Base-by-base conservation (phyloP, 2,329 filamentous ascomycete species). In the Sclerotinia glacialis region DNA sequence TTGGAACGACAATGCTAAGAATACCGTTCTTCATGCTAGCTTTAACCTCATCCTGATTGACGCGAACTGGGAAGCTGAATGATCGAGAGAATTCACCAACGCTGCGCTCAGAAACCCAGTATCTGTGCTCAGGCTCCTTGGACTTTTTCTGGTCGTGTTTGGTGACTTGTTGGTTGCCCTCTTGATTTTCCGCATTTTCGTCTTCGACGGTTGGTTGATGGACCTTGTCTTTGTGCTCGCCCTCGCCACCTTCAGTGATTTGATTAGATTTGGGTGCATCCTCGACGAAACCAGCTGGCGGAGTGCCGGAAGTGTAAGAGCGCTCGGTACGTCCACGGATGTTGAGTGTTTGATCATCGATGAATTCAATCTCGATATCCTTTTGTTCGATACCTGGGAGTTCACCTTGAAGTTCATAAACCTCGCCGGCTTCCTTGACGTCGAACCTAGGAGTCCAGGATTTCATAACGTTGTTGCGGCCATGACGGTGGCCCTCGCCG, bases 361-460 rank as follows among this genome's bases (percentile, higher is more conserved):
- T 88, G 82, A 93, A 94, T 75, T 94, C 90, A 75, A 94, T 90
- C 76, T 84, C 81, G 74, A 95, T 81, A 74, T 93, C 82, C 72
- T 91, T 86, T 79, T 91, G 90, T 69, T 85, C 84, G 72, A 93
- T 82, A 65, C 91, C 91, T 0, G 91, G 88, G 7, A 94, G 85
- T 78, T 94, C 91, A 73, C 91, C 91, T 73, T 93, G 86, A 26
- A 94, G 87, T 78, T 94, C 88, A 76, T 92, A 94, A 70, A 81
- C 77, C 7, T 86, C 79, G 68, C 84, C 83, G 16, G 84, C 85
- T 80, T 95, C 91, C 76, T 85, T 88, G 69, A 93, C 83, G 74
- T 94, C 91, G 75, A 94, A 94, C 78, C 87, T 89, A 65, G 91
- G 91, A 67, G 85, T 84, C 84, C 92, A 93, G 74, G 84, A 80